Evolutionary conservation across 2,329 filamentous ascomycete species (phyloP).

Genomic region (Hypoxylon sp.): DNA sequence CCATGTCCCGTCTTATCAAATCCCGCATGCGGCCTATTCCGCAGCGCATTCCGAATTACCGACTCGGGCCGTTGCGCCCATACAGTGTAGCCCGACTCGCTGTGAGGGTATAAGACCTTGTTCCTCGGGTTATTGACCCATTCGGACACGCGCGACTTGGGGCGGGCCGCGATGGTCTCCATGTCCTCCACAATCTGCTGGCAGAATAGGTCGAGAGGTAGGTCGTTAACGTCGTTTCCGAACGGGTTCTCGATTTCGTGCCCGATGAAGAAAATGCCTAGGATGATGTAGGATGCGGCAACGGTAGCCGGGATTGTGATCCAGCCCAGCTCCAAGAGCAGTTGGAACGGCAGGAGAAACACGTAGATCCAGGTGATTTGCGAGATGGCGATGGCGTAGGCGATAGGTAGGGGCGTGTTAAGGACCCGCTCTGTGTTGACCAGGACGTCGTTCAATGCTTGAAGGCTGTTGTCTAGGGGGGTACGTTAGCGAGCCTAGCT

Average conservation of each 20-base stretch:
- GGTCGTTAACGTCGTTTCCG: conserved; percentile 84
- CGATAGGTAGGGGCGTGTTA: conserved; percentile 83
- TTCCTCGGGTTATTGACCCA: conserved; percentile 63
- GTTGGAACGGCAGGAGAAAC: conserved; percentile 83
- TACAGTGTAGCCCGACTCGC: conserved; percentile 46
- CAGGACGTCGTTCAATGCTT: conserved; percentile 77
- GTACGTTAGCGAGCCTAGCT: conserved; percentile 47
- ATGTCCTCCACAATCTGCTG: conserved; percentile 79
- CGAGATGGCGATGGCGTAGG: conserved; percentile 85
- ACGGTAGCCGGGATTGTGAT: conserved; percentile 83
- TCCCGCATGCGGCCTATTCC: conserved; percentile 46
- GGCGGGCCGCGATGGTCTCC: conserved; percentile 75
- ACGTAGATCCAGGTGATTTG: conserved; percentile 92
- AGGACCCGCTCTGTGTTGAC: conserved; percentile 81
- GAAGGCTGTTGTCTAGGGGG: conserved; percentile 67
- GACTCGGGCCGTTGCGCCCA: conserved; percentile 50
- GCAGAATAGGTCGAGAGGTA: conserved; percentile 82
- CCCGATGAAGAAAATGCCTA: conserved; percentile 79
- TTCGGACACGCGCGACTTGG: conserved; percentile 62
- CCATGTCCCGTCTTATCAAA: conserved; percentile 30
- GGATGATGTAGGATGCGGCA: conserved; percentile 82
- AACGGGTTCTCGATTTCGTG: conserved; percentile 89
- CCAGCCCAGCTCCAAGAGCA: conserved; percentile 73
- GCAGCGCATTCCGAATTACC: conserved; percentile 47
- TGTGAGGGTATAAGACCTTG: conserved; percentile 64